Evolutionary conservation across 1,284 basidiomycete genomes (phyloP), one percentile per base, ranked within the genome.

Genomic region (Heterobasidion annosum): DNA sequence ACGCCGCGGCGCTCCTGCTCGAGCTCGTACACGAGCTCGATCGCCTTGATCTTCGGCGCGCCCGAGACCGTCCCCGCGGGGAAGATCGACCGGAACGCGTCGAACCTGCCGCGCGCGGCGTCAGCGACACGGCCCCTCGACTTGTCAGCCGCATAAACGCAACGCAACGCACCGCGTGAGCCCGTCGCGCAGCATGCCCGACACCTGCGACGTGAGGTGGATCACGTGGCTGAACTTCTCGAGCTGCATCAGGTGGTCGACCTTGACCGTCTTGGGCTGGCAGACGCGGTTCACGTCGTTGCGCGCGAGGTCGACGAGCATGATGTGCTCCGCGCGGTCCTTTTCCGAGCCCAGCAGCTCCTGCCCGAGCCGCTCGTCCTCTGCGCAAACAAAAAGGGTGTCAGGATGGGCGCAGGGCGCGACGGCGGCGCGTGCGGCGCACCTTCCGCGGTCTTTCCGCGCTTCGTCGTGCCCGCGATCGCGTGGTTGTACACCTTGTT

Each of bases 201-300:
- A 93, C 34, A 99, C 91, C 75, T 96, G 93, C 43, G 91, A 95
- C 1, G 97, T 99, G 61, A 99, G 69, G 69, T 99, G 97, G 62
- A 97, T 98, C 62, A 99, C 97, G 69, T 99, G 97, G 63, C 89
- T 93, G 71, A 99, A 99, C 70, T 91, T 96, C 68, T 99, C 93
- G 18, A 99, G 71, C 58, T 78, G 76, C 93, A 99, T 98, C 54
- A 99, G 79, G 57, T 92, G 85, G 70, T 99, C 97, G 25, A 99
- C 95, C 64, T 94, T 89, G 63, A 98, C 96, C 0, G 96, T 98
- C 67, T 85, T 81, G 5, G 97, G 94, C 62, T 93, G 84, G 77
- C 96, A 99, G 25, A 99, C 93, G 19, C 97, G 85, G 69, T 98
- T 98, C 60, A 99, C 94, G 67, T 99, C 97, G 74, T 99, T 99